A percentile compares a stretch with the other conserved stretches of the same genome.
These are phyloP conservation scores for Ganoderma meredithae DNA, from an alignment of 1,284 basidiomycete genomes.

Conservation along the genomic window DNA sequence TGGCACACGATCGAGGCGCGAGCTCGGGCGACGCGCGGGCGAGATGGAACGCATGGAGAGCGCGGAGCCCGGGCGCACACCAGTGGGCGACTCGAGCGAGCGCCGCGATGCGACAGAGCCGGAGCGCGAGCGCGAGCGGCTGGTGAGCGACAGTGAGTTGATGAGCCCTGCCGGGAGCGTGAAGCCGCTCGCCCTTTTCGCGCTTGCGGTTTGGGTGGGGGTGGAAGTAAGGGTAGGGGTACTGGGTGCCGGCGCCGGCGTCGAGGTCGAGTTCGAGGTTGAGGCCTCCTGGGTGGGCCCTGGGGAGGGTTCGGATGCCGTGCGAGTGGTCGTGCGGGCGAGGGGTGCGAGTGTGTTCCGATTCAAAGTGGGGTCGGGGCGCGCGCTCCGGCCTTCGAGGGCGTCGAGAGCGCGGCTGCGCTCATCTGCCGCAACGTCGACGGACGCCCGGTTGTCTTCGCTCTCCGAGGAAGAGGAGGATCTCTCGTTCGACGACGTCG, in stretches of 20 bases:
- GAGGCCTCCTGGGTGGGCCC: not conserved
- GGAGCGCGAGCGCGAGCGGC: conserved; percentile 23
- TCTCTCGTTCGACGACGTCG: not conserved
- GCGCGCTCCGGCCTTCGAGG: conserved; percentile 23
- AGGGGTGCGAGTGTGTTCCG: not conserved
- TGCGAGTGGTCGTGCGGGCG: not conserved
- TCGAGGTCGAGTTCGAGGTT: too few relatives aligned
- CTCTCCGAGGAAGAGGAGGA: not conserved
- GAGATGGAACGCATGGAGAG: not conserved
- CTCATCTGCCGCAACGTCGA: conserved; percentile 19
- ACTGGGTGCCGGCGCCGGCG: not conserved
- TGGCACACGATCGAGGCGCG: conserved; percentile 16
- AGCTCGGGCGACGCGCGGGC: conserved; percentile 17
- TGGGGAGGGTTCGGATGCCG: conserved; percentile 6
- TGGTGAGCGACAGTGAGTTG: conserved; percentile 1
- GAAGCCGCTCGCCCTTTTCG: conserved; percentile 7
- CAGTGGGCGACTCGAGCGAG: conserved; percentile 8
- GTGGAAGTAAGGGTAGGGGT: not conserved
- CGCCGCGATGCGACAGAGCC: conserved; percentile 20
- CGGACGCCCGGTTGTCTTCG: conserved; percentile 1
- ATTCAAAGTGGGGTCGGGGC: not conserved
- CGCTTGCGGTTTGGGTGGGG: not conserved
- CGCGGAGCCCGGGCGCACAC: not conserved
- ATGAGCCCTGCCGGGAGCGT: conserved; percentile 7
- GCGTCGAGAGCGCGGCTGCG: conserved; percentile 27